Conservation (phyloP, 257 asterid genomes). For the Ilex asprella region DNA sequence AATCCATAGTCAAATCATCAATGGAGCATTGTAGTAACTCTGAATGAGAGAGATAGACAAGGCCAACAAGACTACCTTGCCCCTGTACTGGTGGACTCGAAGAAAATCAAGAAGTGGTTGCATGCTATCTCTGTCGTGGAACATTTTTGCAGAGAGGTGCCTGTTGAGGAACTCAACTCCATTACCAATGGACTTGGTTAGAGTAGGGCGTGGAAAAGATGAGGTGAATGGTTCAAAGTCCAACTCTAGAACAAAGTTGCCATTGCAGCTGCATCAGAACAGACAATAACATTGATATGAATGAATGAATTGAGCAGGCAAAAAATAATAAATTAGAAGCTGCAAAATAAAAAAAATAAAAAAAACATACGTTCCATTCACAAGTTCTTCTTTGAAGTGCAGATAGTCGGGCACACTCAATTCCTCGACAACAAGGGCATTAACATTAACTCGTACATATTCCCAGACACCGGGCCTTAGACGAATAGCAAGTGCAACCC, state of each 20-base stretch:
- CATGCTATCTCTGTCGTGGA: constrained; percentile 92
- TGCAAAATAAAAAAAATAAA: not conserved
- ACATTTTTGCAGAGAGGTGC: constrained; percentile 96
- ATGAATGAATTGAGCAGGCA: no score
- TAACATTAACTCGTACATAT: constrained; percentile 65
- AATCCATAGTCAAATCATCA: no score
- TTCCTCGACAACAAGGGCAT: constrained; percentile 65
- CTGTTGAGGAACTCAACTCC: constrained; percentile 97
- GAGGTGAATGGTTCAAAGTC: constrained; percentile 93
- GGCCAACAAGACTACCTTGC: constrained; percentile 42
- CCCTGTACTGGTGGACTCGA: constrained; percentile 67
- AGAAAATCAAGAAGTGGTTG: constrained; percentile 88
- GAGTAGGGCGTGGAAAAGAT: constrained; percentile 84
- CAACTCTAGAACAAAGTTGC: constrained; percentile 85
- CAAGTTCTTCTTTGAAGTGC: constrained; percentile 87
- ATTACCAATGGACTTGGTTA: constrained; percentile 90
- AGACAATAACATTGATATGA: constrained; percentile 1
- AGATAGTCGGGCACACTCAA: constrained; percentile 75
- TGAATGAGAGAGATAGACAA: no score
- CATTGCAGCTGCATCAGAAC: constrained; percentile 46
- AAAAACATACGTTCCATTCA: constrained; percentile 57
- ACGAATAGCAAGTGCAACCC: constrained; percentile 97
- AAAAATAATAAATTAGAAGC: no score
- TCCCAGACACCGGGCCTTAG: constrained; percentile 96
- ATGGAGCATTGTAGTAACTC: no score